Base-by-base conservation (phyloP, 1,284 basidiomycete species). In the Acaromyces ingoldii region DNA sequence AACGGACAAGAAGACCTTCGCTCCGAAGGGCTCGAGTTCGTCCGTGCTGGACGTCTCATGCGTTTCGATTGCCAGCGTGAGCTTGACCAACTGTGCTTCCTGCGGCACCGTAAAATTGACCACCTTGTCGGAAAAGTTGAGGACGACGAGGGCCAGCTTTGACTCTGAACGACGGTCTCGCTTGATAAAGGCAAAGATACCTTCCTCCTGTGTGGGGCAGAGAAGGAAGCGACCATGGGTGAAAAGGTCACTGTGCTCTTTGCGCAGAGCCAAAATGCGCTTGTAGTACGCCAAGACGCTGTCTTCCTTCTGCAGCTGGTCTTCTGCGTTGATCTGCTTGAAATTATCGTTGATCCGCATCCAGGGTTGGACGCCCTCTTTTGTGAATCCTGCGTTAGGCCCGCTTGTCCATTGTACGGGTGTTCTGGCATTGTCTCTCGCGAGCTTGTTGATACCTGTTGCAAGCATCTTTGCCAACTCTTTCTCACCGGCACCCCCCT, bases 341-440 rank as follows among this genome's bases (percentile, higher is more conserved):
- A 83, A 85, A 63, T 87, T 84, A 38, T 86, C 84, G 63, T 86
- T 84, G 7, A 85, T 82, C 11, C 84, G 78, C 85, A 88, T 88
- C 87, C 86, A 89, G 0, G 86, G 84, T 11, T 76, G 79, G 2
- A 55, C 63, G 24, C 55, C 61, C 17, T 54, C 53, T n/a, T 81
- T 82, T 3, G 82, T 82, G 74, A 88, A 88, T 0, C 87, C 86
- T 0, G 79, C 84, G 52, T 87, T 78, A 4, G 75, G 39, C 1
- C 77, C 76, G 3, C 76, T 63, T 52, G 83, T 79, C 86, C 87
- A 88, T 76, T 84, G 83, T 77, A 86, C 81, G 1, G 85, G 85
- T 1, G 82, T 81, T 0, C 86, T 80, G 2, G 83, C 80, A 70
- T 88, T 84, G 71, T 88, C 87, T 25, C 87, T 78, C 0, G 84